Base-by-base conservation (phyloP, 2,329 filamentous ascomycete genomes). In the Fusarium tricinctum region DNA sequence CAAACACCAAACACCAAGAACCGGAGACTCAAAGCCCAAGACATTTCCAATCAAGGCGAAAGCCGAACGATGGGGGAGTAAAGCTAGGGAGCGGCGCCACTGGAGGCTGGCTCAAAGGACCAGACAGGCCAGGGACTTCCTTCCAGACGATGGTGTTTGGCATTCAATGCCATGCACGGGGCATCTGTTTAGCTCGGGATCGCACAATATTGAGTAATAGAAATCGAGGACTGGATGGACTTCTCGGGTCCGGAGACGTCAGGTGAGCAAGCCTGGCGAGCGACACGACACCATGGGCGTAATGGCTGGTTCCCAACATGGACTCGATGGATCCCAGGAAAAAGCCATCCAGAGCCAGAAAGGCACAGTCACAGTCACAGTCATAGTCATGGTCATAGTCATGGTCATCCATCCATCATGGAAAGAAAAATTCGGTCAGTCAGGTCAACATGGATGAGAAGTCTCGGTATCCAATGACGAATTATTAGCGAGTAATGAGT, bases 181-280 rank as follows among this genome's bases (percentile, higher is more conserved):
- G 64, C 71, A 76, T 54, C 48, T 58, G 17, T 58, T 76, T 77
- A 75, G 75, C 74, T 75, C 69, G 71, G 69, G 68, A 71, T 68
- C 69, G 71, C 70, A 69, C 71, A 75, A 71, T 70, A 83, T 84
- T 84, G 80, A 75, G 82, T 84, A 84, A 84, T 84, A 72, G 73
- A 84, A 84, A 84, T 78, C 75, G 75, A 77, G 76, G 75, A 77
- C 76, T 81, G 80, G 78, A 76, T 81, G 80, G 78, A 76, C 71
- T 62, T 73, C 33, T 66, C 69, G 62, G 63, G 58, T 49, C 55
- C 48, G 51, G 62, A 56, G 35, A 60, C 54, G 72, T 75, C 73
- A 75, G 73, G 72, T 74, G 72, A 73, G 72, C 72, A 74, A 66
- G 42, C 9, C 35, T 38, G 35, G 45, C 30, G 20, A n/a, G 39